Base-by-base conservation (phyloP, 768 basidiomycete genomes). In the Tubosaeta sp. region DNA sequence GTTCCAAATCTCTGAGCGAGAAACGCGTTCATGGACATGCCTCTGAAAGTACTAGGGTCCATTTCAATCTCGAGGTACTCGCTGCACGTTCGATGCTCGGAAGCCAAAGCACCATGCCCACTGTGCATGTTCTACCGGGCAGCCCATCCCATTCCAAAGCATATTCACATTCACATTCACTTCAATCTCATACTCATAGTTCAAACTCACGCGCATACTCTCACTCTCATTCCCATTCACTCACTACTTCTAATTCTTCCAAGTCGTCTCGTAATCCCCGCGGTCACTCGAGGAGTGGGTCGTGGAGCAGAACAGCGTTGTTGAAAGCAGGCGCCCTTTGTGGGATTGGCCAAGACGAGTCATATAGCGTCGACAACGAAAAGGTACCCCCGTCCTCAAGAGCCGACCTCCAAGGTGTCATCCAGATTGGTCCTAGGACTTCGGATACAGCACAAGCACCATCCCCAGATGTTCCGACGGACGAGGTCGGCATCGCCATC, bases 71-170 rank as follows among this genome's bases (percentile, higher is more conserved):
- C 44, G 83, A 84, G 51, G 81, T 80, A 57, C 75, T 91, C 43
- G 79, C 86, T 10, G 81, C 84, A 3, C 78, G 82, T 17, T 83
- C 86, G 0, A 73, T 84, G 34, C 72, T 88, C 1, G 88, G 88
- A 5, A 80, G 76, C 57, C 88, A 90, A 69, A 69, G 75, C 39
- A 59, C 77, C 17, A 73, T 81, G 29, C 82, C 85, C 0, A 69
- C 17, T 61, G 56, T 69, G 41, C 63, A 64, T 26, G 49, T 62
- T 51, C 54, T 62, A 48, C 56, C 65, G 6, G 55, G 54, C 45
- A 34, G 16, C 3, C 54, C 60, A 14, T 51, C 59, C 16, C 58
- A 64, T 56, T 61, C 66, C n/a, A 70, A 67, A 44, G 53, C 68
- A 51, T 51, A 58, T 57, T 67, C 65, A 9, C 54, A 63, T 14